These are phyloP conservation scores for Eucalyptus grandis DNA, from an alignment of 345 rosid genomes.

Conservation along the genomic window DNA sequence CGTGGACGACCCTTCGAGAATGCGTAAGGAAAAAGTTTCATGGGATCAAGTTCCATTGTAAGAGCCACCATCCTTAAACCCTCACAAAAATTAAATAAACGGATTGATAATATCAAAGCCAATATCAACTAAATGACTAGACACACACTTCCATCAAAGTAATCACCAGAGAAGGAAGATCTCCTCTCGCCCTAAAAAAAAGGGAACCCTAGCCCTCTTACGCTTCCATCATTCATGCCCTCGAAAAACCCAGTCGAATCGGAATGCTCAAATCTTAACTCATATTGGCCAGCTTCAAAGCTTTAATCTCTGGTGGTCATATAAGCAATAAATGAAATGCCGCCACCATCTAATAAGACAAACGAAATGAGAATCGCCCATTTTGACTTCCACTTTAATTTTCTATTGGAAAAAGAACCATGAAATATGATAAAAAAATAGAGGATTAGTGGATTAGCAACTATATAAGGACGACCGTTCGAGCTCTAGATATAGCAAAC, in stretches of 20 bases:
- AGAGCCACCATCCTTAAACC: neutral
- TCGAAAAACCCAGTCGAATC: neutral
- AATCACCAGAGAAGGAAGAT: neutral
- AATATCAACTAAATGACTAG: neutral
- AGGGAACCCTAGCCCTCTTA: neutral
- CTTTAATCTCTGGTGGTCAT: neutral
- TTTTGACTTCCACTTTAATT: neutral
- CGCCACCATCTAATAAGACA: neutral
- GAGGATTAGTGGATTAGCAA: neutral
- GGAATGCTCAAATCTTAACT: conserved; percentile 1
- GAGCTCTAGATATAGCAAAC: neutral
- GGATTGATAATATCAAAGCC: neutral
- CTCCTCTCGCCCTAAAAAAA: neutral
- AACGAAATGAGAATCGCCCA: neutral
- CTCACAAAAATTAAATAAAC: neutral
- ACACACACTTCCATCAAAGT: neutral
- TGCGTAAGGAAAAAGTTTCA: neutral
- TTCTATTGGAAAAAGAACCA: neutral
- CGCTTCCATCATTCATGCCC: neutral
- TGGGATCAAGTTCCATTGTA: neutral
- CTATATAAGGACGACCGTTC: neutral
- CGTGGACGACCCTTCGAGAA: neutral
- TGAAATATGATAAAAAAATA: neutral
- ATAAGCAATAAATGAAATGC: neutral
- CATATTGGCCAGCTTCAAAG: conserved; percentile 2